These are phyloP conservation scores for Umbelopsis ramanniana DNA, from an alignment of 192 early-diverging fungal genomes.

Conservation along the genomic window DNA sequence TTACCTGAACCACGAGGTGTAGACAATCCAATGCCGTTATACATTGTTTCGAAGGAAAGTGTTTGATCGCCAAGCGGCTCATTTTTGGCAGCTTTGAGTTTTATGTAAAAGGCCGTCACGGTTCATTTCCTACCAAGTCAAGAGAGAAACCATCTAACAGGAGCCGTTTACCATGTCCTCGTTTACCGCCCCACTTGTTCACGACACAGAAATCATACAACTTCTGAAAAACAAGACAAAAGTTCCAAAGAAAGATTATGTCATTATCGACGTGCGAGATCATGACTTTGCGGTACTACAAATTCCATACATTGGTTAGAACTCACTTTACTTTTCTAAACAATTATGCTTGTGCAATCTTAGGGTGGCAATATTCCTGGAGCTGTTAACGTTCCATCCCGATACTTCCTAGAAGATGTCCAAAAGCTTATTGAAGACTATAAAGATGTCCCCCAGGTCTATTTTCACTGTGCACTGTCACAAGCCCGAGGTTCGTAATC, in stretches of 20 bases:
- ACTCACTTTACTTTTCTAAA: too few relatives aligned
- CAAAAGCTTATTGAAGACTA: slow-evolving; percentile 55
- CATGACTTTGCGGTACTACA: slow-evolving; percentile 53
- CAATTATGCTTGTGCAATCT: not conserved
- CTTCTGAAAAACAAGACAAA: slow-evolving; percentile 63
- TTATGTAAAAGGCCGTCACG: too few relatives aligned
- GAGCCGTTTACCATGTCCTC: not conserved
- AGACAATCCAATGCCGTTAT: slow-evolving; percentile 81
- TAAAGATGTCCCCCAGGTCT: slow-evolving; percentile 61
- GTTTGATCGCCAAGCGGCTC: not conserved
- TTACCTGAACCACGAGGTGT: slow-evolving; percentile 78
- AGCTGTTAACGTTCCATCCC: slow-evolving; percentile 74
- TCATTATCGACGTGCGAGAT: slow-evolving; percentile 77
- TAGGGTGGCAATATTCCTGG: slow-evolving; percentile 83
- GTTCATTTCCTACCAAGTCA: too few relatives aligned
- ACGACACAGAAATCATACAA: slow-evolving; percentile 51
- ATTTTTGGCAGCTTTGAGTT: not conserved
- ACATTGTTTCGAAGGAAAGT: slow-evolving; percentile 46
- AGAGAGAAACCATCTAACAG: too few relatives aligned
- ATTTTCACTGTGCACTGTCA: slow-evolving; percentile 90
- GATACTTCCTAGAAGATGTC: slow-evolving; percentile 54
- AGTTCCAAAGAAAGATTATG: slow-evolving; percentile 67
- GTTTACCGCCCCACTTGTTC: slow-evolving; percentile 38
- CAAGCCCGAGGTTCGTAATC: slow-evolving; percentile 64
- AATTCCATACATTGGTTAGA: too few relatives aligned